Conservation (phyloP, 2,329 filamentous ascomycete genomes). For the Mariannaea sp. region DNA sequence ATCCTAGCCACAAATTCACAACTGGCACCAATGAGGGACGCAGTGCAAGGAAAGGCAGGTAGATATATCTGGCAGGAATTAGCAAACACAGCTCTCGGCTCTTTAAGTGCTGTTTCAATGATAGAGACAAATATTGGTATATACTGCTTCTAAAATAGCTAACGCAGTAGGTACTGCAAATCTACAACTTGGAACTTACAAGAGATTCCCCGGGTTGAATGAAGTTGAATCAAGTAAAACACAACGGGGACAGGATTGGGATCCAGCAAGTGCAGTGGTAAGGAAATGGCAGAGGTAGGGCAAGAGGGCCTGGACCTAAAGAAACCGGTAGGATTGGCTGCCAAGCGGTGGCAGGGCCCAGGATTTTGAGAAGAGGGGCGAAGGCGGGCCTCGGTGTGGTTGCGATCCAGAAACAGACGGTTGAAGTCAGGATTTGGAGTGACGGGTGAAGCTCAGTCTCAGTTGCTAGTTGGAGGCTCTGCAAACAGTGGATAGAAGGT, state of each 20-base stretch:
- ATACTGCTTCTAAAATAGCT: conserved; percentile 1
- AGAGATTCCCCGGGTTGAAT: conserved; percentile 6
- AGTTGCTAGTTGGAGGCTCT: conserved; percentile 1
- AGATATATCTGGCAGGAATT: neutral
- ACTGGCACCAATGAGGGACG: neutral
- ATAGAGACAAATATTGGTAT: neutral
- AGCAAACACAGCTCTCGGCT: neutral
- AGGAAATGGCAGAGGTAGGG: conserved; percentile 14
- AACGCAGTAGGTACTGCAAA: conserved; percentile 2
- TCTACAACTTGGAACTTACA: conserved; percentile 22
- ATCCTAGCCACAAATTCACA: neutral
- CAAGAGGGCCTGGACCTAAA: conserved; percentile 18
- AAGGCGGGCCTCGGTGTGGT: conserved; percentile 9
- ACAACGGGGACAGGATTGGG: conserved; percentile 10
- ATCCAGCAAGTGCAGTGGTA: no score
- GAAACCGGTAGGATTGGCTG: conserved; percentile 20
- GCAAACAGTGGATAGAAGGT: neutral
- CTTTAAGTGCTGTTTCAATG: no score
- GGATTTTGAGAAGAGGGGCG: conserved; percentile 20
- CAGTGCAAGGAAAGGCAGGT: neutral
- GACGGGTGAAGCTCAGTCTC: conserved; percentile 6
- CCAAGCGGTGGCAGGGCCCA: conserved; percentile 20
- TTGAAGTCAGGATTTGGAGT: conserved; percentile 7
- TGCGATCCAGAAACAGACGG: conserved; percentile 12
- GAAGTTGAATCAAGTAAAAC: conserved; percentile 19